Evolutionary conservation across 2,329 filamentous ascomycete genomes (phyloP).

Genomic region (Aspergillus unguis): DNA sequence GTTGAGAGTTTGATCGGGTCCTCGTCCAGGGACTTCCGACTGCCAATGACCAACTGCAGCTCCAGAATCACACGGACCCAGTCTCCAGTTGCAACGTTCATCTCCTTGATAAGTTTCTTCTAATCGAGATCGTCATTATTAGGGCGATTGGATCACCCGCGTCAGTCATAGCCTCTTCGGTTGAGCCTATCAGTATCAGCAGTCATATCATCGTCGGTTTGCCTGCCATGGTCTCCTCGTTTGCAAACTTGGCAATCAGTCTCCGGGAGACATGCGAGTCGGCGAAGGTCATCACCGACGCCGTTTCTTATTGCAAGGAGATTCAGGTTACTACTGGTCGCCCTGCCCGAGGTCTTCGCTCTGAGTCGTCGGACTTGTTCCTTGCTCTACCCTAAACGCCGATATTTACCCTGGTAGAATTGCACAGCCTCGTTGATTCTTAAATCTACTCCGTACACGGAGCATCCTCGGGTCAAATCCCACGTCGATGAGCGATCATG

Average conservation of each 20-base stretch:
- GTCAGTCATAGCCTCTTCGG: not conserved
- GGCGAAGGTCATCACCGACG: not conserved
- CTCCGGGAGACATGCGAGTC: not conserved
- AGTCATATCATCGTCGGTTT: not conserved
- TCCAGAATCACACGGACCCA: not conserved
- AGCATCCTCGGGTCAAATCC: not conserved
- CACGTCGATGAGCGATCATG: not conserved
- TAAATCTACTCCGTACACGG: not conserved
- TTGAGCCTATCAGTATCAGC: not conserved
- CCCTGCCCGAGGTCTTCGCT: not conserved
- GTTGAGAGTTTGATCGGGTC: slow-evolving; percentile 5
- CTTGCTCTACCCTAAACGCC: not conserved
- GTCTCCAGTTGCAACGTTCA: not conserved
- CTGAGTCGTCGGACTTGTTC: not conserved
- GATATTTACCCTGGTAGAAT: not conserved
- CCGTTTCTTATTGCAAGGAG: slow-evolving; percentile 5
- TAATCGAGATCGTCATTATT: not conserved
- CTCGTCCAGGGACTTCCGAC: too few relatives aligned
- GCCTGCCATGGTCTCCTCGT: not conserved
- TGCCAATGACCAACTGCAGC: not conserved
- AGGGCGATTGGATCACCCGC: not conserved
- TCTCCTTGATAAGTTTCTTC: not conserved
- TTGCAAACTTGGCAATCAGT: slow-evolving; percentile 2
- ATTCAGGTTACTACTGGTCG: not conserved
- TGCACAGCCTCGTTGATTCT: slow-evolving; percentile 4